Percentiles rank a stretch among this genome's conserved stretches.
These are phyloP conservation scores for Rhizophlyctis rosea DNA, from an alignment of 192 early-diverging fungal species.

Conservation along the genomic window DNA sequence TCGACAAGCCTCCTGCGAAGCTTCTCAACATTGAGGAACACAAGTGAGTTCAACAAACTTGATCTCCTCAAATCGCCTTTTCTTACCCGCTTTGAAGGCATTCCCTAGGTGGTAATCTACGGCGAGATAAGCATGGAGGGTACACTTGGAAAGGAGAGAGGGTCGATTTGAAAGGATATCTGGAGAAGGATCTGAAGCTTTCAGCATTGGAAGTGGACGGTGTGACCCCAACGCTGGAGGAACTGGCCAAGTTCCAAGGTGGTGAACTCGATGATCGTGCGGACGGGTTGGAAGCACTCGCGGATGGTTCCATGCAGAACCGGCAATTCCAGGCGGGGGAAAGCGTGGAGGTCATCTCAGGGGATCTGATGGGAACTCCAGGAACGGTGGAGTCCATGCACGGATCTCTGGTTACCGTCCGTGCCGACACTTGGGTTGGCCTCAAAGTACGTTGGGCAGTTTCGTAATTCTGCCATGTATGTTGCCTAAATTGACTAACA, in stretches of 20 bases:
- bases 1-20: slow-evolving; percentile 75
- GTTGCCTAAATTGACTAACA: too few species aligned
- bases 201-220: slow-evolving; percentile 48
- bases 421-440: slow-evolving; percentile 47
- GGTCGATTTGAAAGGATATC: slow-evolving; percentile 68
- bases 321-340: slow-evolving; percentile 68
- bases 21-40: slow-evolving; percentile 68
- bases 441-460: slow-evolving; percentile 49
- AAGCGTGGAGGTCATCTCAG: slow-evolving; percentile 78
- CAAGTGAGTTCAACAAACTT: slow-evolving; percentile 12
- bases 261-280: slow-evolving; percentile 61
- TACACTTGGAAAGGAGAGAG: slow-evolving; percentile 36
- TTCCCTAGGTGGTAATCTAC: too few species aligned
- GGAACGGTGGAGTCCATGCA: slow-evolving; percentile 76
- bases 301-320: slow-evolving; percentile 12
- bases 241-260: slow-evolving; percentile 79
- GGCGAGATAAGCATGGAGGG: slow-evolving; percentile 15
- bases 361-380: slow-evolving; percentile 73
- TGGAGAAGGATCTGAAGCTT: slow-evolving; percentile 72
- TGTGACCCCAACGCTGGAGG: slow-evolving; percentile 87
- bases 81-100: not conserved
- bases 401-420: slow-evolving; percentile 68
- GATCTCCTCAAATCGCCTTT: not conserved
- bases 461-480: too few species aligned
- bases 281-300: slow-evolving; percentile 36